Evolutionary conservation across 176 grass and related monocot species (phyloP).

Genomic region (Zizania latifolia): DNA sequence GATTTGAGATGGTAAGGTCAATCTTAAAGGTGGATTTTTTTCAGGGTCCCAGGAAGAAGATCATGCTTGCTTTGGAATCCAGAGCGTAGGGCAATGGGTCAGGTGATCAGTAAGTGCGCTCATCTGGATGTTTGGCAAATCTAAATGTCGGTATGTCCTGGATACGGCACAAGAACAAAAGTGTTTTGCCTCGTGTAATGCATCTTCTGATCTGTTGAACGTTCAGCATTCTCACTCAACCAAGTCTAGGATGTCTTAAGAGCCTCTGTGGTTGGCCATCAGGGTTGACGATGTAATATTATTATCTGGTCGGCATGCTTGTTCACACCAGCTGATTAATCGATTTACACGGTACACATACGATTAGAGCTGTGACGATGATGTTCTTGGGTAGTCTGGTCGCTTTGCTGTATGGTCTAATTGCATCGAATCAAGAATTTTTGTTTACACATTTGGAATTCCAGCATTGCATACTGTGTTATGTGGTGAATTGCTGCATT

Average conservation of each 20-base stretch:
- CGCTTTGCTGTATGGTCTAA: too few relatives aligned
- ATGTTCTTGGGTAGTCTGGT: not conserved
- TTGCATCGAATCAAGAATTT: too few relatives aligned
- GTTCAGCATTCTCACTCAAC: not conserved
- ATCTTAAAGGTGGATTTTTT: too few relatives aligned
- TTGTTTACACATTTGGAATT: not conserved
- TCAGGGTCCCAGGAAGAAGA: conserved; percentile 99
- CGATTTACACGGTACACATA: too few relatives aligned
- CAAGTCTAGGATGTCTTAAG: conserved; percentile 24
- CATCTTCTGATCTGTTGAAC: not conserved
- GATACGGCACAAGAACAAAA: not conserved
- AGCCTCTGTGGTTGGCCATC: not conserved
- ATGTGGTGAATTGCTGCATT: not conserved
- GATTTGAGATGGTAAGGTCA: not conserved
- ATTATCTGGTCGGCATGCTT: not conserved
- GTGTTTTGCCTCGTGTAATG: not conserved
- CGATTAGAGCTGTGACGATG: not conserved
- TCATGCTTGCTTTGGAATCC: conserved; percentile 77
- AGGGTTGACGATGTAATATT: conserved; percentile 14
- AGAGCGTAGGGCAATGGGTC: conserved; percentile 45
- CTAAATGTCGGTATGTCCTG: not conserved
- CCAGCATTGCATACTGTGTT: not conserved
- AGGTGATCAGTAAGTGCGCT: too few relatives aligned
- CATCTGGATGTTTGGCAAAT: conserved; percentile 17
- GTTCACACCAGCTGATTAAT: not conserved